phyloP scores from a whole-genome alignment of 176 grass and related monocot species.

The Luzula sylvatica region DNA sequence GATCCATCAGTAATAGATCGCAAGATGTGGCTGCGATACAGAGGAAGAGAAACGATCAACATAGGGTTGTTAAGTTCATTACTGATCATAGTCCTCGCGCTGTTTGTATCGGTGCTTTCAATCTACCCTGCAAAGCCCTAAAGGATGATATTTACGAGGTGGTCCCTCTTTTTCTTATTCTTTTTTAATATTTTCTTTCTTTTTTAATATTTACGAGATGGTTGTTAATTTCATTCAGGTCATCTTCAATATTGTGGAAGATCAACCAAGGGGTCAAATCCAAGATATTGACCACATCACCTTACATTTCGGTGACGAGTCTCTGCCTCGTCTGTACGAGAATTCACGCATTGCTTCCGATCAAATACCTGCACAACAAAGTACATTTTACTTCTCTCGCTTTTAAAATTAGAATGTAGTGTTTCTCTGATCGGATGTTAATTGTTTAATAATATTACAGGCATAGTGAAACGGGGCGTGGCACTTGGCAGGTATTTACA shows the following conservation, averaged over 20 bases:
- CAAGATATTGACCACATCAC: constrained; percentile 63
- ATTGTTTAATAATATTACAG: constrained; percentile 22
- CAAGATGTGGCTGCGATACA: constrained; percentile 77
- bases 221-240: constrained; percentile 39
- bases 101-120: constrained; percentile 83
- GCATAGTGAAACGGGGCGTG: constrained; percentile 89
- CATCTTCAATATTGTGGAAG: constrained; percentile 96
- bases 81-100: constrained; percentile 78
- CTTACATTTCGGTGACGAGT: constrained; percentile 81
- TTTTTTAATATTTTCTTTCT: too few species aligned
- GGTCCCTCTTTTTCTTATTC: neutral
- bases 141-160: constrained; percentile 99
- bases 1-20: constrained; percentile 73
- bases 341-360: constrained; percentile 84
- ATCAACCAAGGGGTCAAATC: constrained; percentile 68
- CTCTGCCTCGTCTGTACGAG: constrained; percentile 76
- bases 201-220: too few species aligned
- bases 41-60: constrained; percentile 85
- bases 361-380: constrained; percentile 75
- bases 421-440: neutral
- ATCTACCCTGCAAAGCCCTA: constrained; percentile 76
- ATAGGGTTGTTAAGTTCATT: constrained; percentile 84
- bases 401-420: neutral
- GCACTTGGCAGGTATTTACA: constrained; percentile 86
- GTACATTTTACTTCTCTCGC: constrained; percentile 24